Evolutionary conservation across 2,329 filamentous ascomycete genomes (phyloP).

Genomic region (Xylogone sp.): DNA sequence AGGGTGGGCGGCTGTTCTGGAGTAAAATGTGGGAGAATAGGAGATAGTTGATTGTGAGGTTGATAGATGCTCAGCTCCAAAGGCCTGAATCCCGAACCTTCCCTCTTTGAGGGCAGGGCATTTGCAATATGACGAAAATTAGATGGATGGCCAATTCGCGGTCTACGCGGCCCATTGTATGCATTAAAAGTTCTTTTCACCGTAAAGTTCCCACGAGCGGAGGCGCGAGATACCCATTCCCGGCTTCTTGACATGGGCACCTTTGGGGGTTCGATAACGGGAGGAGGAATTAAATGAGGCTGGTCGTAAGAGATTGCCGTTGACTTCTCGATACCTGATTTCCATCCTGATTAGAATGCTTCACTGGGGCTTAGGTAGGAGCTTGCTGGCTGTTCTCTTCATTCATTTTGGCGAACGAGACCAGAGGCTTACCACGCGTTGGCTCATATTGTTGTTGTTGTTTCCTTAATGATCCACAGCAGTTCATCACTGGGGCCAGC

Average conservation of each 20-base stretch:
- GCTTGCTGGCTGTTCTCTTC: background rate
- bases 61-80: constrained; percentile 54
- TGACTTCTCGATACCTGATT: constrained; percentile 28
- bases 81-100: constrained; percentile 40
- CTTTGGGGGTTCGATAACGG: constrained; percentile 24
- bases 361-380: background rate
- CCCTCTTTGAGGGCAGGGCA: constrained; percentile 25
- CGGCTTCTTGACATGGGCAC: constrained; percentile 23
- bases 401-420: background rate
- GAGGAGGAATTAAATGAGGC: constrained; percentile 33
- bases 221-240: constrained; percentile 32
- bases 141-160: constrained; percentile 54
- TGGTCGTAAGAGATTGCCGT: constrained; percentile 36
- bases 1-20: constrained; percentile 10
- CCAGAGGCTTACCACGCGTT: constrained; percentile 19
- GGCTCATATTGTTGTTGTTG: constrained; percentile 12
- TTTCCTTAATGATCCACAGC: constrained; percentile 18
- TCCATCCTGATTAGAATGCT: background rate
- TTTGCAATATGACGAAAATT: constrained; percentile 58
- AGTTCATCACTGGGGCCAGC: constrained; percentile 22
- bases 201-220: constrained; percentile 40
- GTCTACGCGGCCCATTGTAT: constrained; percentile 46
- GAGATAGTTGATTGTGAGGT: constrained; percentile 46
- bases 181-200: constrained; percentile 37
- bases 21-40: constrained; percentile 48